Percentiles rank a stretch among this genome's conserved stretches.
These are phyloP conservation scores for Linderniella brevidens DNA, from an alignment of 257 asterid species.

Conservation along the genomic window DNA sequence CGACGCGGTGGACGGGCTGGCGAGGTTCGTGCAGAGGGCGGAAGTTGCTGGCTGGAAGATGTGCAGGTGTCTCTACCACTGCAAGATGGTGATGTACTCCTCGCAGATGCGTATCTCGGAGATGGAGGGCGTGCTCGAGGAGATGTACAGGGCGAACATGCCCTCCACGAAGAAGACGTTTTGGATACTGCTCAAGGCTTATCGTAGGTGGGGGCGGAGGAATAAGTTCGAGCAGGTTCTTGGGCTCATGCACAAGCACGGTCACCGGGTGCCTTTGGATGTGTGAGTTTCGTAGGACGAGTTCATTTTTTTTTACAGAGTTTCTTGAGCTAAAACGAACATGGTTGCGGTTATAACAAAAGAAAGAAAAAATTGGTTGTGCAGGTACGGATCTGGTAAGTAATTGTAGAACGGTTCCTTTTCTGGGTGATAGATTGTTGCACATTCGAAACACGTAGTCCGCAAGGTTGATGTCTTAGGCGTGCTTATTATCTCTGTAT, in stretches of 20 bases:
- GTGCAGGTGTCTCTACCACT: conserved; percentile 67
- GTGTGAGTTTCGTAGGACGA: conserved; percentile 11
- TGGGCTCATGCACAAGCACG: conserved; percentile 62
- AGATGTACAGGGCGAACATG: conserved; percentile 50
- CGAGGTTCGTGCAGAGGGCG: conserved; percentile 40
- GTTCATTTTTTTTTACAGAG: background rate
- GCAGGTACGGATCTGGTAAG: too few relatives aligned
- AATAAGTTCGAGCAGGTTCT: conserved; percentile 42
- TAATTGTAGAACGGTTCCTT: too few relatives aligned
- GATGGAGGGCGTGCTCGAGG: conserved; percentile 70
- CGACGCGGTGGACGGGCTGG: conserved; percentile 61
- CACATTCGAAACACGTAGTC: too few relatives aligned
- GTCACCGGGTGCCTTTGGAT: conserved; percentile 23
- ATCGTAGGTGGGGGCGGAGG: conserved; percentile 30
- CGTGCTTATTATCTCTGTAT: too few relatives aligned
- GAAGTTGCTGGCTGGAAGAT: conserved; percentile 63
- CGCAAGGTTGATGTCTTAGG: too few relatives aligned
- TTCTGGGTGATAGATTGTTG: too few relatives aligned
- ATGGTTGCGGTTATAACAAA: too few relatives aligned
- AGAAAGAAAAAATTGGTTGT: too few relatives aligned
- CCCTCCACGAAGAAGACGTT: conserved; percentile 34
- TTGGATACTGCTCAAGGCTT: conserved; percentile 43
- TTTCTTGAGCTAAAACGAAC: too few relatives aligned
- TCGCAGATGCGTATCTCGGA: conserved; percentile 51
- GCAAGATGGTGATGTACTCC: conserved; percentile 72